Evolutionary conservation across 805 yeast species (phyloP), one percentile per base, ranked within the genome.

Genomic region (Debaryomyces maramus): DNA sequence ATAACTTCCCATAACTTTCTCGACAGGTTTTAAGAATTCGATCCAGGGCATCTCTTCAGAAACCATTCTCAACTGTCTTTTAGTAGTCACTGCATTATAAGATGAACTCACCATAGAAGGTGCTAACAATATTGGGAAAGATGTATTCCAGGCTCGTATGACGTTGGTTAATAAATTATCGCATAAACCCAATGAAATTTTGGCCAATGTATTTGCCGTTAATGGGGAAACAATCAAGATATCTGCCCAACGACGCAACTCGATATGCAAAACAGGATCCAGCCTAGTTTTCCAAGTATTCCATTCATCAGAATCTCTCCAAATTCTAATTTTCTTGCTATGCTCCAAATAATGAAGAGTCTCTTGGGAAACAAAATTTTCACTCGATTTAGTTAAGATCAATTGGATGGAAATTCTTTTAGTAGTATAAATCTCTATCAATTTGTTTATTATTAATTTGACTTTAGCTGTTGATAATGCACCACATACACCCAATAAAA

Each of bases 101-200:
- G 95, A 88, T 57, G 88, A 83, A 43, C 95, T 85, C 23, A 88
- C 88, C 98, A 91, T 91, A 1, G 97, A 90, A 5, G 99, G 98
- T 0, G 98, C 98, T 48, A 89, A 69, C 29, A 91, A 67, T 6
- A 91, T 82, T 3, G 98, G 98, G 48, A 83, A 83, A 35, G 85
- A 80, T 0, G 96, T 85, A 62, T 93, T 90, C 99, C 99, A 91
- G 2, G 97, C 96, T 44, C 99, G 74, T 13, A 93, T 77, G 15
- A 90, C 95, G 56, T 85, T 85, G 4, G 98, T 91, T 41, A 93
- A 70, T 48, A 91, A 68, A 61, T 93, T 93, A 61, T 91, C 98
- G 56, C 97, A 91, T 31, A 91, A 71, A 0, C 99, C 99, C 43
- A 88, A 69, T 0, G 96, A 82, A 38, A 93, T 83, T 56, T 93